Conservation (phyloP, 2,329 filamentous ascomycete genomes). For the Fusarium tuaranense region DNA sequence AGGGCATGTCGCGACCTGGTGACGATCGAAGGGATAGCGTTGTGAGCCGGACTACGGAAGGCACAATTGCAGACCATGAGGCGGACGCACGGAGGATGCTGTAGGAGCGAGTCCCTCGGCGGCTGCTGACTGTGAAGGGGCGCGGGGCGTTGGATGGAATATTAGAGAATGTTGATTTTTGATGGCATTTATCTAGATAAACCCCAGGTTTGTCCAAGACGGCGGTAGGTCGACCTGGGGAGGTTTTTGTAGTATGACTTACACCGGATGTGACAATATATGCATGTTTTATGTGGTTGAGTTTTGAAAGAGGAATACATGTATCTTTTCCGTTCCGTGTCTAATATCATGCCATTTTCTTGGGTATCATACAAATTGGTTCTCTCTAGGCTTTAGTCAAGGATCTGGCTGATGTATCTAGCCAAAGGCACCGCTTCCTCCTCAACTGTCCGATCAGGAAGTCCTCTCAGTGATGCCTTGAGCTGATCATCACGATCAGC, state of each 20-base stretch:
- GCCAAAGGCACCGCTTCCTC: slow-evolving; percentile 63
- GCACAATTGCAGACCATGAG: slow-evolving; percentile 45
- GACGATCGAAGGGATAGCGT: slow-evolving; percentile 56
- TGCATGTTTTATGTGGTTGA: slow-evolving; percentile 22
- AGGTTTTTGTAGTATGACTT: slow-evolving; percentile 38
- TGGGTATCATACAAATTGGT: slow-evolving; percentile 23
- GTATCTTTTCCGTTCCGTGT: not conserved
- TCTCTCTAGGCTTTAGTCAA: slow-evolving; percentile 35
- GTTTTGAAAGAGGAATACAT: not conserved
- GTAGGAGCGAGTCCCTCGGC: slow-evolving; percentile 35
- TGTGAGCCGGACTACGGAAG: slow-evolving; percentile 50
- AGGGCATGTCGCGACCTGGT: slow-evolving; percentile 56
- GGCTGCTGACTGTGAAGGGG: slow-evolving; percentile 25
- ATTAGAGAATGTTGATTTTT: slow-evolving; percentile 44
- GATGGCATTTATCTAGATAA: slow-evolving; percentile 41
- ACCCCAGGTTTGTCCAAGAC: slow-evolving; percentile 13
- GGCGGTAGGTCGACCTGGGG: slow-evolving; percentile 27
- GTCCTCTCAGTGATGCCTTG: slow-evolving; percentile 50
- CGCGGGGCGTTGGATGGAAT: slow-evolving; percentile 47
- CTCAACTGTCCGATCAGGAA: slow-evolving; percentile 63
- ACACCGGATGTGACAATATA: slow-evolving; percentile 38
- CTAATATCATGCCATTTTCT: not conserved
- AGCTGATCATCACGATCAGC: slow-evolving; percentile 54
- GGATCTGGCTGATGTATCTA: slow-evolving; percentile 57
- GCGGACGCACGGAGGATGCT: slow-evolving; percentile 52